Evolutionary conservation across 208 protist species (phyloP).

Genomic region (Trypanosomatidae sp.): DNA sequence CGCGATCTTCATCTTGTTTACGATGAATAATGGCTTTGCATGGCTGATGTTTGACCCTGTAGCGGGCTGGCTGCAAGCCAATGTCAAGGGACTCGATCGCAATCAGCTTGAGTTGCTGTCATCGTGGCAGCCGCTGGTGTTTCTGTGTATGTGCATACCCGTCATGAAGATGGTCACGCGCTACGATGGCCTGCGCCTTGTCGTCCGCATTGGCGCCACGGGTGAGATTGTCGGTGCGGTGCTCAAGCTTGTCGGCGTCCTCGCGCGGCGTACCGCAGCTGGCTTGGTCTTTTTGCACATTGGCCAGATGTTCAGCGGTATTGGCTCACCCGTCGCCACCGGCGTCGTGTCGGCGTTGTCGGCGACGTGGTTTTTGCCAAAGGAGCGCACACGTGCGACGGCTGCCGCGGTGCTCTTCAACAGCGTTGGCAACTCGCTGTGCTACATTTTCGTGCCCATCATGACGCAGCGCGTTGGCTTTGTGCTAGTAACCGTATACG

Average conservation of each 20-base stretch:
- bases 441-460: constrained; percentile 60
- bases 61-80: constrained; percentile 42
- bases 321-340: constrained; percentile 75
- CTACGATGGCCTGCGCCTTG: constrained; percentile 56
- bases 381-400: constrained; percentile 74
- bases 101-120: constrained; percentile 54
- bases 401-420: constrained; percentile 72
- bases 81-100: constrained; percentile 40
- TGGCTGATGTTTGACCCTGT: constrained; percentile 87
- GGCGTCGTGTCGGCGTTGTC: constrained; percentile 70
- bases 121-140: constrained; percentile 74
- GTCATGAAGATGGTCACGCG: constrained; percentile 67
- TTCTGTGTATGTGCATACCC: constrained; percentile 48
- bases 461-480: constrained; percentile 36
- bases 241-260: constrained; percentile 47
- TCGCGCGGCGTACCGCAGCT: constrained; percentile 15
- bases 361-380: constrained; percentile 64
- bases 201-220: constrained; percentile 45
- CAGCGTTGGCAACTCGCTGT: constrained; percentile 66
- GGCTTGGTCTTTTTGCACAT: constrained; percentile 61
- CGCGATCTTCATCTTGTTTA: constrained; percentile 71
- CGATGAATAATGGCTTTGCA: constrained; percentile 77
- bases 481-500: constrained; percentile 49
- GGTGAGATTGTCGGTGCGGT: constrained; percentile 46
- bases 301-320: constrained; percentile 72